phyloP scores from a whole-genome alignment of 1,284 basidiomycete genomes.

The Malassezia pachydermatis region DNA sequence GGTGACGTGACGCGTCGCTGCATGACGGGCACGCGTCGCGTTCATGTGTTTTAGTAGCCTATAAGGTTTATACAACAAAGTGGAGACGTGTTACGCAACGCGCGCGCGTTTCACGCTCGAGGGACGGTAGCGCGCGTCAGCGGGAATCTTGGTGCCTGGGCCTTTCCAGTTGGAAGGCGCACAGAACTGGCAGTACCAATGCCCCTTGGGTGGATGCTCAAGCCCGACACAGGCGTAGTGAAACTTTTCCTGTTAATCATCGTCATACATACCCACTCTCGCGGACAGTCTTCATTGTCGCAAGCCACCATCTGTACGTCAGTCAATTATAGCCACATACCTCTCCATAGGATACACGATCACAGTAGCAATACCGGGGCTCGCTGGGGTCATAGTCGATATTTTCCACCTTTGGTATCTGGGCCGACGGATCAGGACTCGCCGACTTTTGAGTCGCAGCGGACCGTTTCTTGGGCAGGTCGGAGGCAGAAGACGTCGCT shows the following conservation, averaged over 20 bases:
- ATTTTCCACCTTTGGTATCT: too few species aligned
- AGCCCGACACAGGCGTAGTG: conserved; percentile 43
- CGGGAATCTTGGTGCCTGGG: conserved; percentile 23
- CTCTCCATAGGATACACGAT: conserved; percentile 51
- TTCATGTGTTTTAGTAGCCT: background rate
- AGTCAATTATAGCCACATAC: conserved; percentile 26
- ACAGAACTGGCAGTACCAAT: conserved; percentile 48
- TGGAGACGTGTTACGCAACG: conserved; percentile 1
- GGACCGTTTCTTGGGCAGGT: too few species aligned
- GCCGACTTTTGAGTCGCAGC: too few species aligned
- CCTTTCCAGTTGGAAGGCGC: conserved; percentile 35
- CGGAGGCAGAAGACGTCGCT: background rate
- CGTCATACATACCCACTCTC: conserved; percentile 48
- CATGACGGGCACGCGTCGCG: background rate
- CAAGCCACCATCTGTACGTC: conserved; percentile 32
- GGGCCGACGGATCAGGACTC: too few species aligned
- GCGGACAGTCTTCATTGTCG: conserved; percentile 52
- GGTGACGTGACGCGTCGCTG: background rate
- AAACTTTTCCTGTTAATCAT: conserved; percentile 19
- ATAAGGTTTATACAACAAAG: conserved; percentile 1
- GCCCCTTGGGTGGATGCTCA: conserved; percentile 23
- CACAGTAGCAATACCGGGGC: conserved; percentile 53
- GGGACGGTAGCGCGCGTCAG: conserved; percentile 14
- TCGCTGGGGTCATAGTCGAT: conserved; percentile 50
- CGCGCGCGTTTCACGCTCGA: conserved; percentile 1